Percentiles rank a stretch among this genome's conserved stretches.
These are phyloP conservation scores for Coffea eugenioides DNA, from an alignment of 257 asterid genomes.

Conservation along the genomic window DNA sequence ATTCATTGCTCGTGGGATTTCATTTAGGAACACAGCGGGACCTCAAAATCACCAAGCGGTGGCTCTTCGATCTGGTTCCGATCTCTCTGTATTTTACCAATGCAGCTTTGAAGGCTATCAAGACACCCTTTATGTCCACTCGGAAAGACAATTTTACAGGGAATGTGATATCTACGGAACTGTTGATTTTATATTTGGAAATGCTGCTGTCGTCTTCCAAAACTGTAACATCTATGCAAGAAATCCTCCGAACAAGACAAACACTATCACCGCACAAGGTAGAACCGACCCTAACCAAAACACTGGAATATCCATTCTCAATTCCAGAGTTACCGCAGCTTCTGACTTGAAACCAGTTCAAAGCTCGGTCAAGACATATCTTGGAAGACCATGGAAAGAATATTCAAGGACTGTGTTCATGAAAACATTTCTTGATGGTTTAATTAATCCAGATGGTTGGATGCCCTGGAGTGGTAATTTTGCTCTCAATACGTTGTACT, in stretches of 20 bases:
- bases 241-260: slow-evolving; percentile 57
- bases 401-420: slow-evolving; percentile 72
- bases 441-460: slow-evolving; percentile 81
- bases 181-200: slow-evolving; percentile 81
- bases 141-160: slow-evolving; percentile 66
- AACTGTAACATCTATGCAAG: slow-evolving; percentile 67
- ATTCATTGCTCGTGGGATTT: slow-evolving; percentile 56
- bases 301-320: slow-evolving; percentile 78
- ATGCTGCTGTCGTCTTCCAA: slow-evolving; percentile 81
- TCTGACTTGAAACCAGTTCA: slow-evolving; percentile 52
- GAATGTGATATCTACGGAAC: slow-evolving; percentile 84
- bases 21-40: slow-evolving; percentile 83
- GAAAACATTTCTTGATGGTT: slow-evolving; percentile 55
- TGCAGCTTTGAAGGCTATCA: slow-evolving; percentile 91
- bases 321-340: slow-evolving; percentile 52
- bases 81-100: slow-evolving; percentile 68
- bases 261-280: slow-evolving; percentile 84
- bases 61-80: slow-evolving; percentile 84
- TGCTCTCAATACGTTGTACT: slow-evolving; percentile 65
- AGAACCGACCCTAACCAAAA: slow-evolving; percentile 76
- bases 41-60: slow-evolving; percentile 73
- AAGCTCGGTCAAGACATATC: slow-evolving; percentile 62
- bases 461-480: slow-evolving; percentile 80
- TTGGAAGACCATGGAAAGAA: slow-evolving; percentile 85
- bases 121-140: slow-evolving; percentile 74